Percentiles rank a stretch among this genome's conserved stretches.
These are phyloP conservation scores for Russula emetica DNA, from an alignment of 768 basidiomycete species.

Conservation along the genomic window DNA sequence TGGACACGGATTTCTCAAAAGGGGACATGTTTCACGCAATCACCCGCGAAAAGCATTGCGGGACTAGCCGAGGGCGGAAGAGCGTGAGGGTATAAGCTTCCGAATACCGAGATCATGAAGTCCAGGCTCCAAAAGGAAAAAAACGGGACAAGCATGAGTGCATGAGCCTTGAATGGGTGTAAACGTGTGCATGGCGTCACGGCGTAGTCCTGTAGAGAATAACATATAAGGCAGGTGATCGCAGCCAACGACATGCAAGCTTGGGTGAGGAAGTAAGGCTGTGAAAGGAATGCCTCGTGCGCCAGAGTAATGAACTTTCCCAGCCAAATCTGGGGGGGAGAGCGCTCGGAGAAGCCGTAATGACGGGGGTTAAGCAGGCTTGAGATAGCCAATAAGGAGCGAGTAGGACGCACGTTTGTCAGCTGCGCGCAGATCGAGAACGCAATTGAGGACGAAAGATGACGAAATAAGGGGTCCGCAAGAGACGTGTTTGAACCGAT, in stretches of 20 bases:
- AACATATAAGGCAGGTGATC: background rate
- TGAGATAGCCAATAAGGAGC: constrained; percentile 10
- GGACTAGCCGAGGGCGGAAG: constrained; percentile 4
- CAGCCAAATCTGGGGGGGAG: constrained; percentile 17
- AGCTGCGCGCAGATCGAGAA: constrained; percentile 14
- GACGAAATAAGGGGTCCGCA: constrained; percentile 13
- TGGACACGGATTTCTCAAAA: constrained; percentile 4
- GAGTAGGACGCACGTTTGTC: constrained; percentile 20
- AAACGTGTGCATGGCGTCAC: background rate
- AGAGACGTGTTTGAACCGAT: constrained; percentile 11
- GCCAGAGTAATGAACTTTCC: constrained; percentile 4
- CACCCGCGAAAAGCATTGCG: background rate
- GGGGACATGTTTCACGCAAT: background rate
- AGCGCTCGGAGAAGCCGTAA: constrained; percentile 21
- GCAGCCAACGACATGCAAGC: constrained; percentile 9
- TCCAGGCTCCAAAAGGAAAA: background rate
- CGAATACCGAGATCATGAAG: background rate
- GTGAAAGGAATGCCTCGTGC: constrained; percentile 14
- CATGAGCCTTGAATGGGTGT: background rate
- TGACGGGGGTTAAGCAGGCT: constrained; percentile 13
- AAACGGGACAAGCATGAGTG: background rate
- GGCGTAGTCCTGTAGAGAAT: background rate
- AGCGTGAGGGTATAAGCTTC: background rate
- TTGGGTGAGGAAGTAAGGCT: constrained; percentile 12
- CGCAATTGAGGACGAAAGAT: constrained; percentile 13